Evolutionary conservation across 768 basidiomycete species (phyloP), one percentile per base, ranked within the genome.

Genomic region (Xanthoconium stramineum): DNA sequence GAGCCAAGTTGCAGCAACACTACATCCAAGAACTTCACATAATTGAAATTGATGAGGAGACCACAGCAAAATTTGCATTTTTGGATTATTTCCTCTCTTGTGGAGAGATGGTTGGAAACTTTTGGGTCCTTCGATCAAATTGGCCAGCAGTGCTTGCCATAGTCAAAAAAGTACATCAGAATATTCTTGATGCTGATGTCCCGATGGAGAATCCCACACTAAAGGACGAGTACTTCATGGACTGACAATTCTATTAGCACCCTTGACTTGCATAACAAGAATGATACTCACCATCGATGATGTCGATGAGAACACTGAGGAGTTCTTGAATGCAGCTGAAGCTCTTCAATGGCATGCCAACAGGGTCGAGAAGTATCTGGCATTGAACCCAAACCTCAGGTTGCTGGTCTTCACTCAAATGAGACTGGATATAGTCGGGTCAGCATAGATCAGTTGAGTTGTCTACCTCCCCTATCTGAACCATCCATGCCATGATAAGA

Each of bases 31-130:
- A 56, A 51, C 43, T 33, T 52, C 0, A 40, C 32, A 37, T 43
- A 53, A 24, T 57, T 20, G 6, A 53, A 57, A 11, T 57, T 39
- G 12, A 57, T 57, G 4, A 57, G 15, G 15, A 53, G 50, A 36
- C 56, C 51, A 10, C 20, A 14, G 29, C 28, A 24, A 42, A 32
- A 57, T 14, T 37, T 24, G n/a, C 17, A 11, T 13, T 42, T 17
- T 15, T 36, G 17, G 33, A 57, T 30, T 12, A 51, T 32, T 43
- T 55, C 38, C 3, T 45, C 48, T 38, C 36, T 29, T 7, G 3
- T n/a, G 2, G 4, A 19, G 13, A 50, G 35, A 37, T 19, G 32
- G 2, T 28, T 5, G 17, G n/a, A 32, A 1, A 24, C 24, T 7
- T 12, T 14, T 4, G 4, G 12, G 15, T 56, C 32, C n/a, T 19